Evolutionary conservation across 208 protist species (phyloP), one percentile per base, ranked within the genome.

Genomic region (Wallacemonas sp.): DNA sequence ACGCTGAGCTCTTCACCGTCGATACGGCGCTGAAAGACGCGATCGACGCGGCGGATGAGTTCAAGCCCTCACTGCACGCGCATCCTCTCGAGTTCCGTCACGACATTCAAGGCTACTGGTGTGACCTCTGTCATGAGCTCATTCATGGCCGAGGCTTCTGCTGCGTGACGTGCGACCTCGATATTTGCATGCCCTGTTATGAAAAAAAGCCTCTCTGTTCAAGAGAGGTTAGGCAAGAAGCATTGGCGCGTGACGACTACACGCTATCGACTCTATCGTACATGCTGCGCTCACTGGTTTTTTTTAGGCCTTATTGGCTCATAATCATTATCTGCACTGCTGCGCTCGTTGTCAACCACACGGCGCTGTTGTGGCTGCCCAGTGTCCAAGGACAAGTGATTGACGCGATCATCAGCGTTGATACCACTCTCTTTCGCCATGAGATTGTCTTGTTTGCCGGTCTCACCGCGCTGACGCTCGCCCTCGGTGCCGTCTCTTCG

Each of bases 161-260:
- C 32, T 58, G 52, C 17, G 52, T 41, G 30, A 39, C 27, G 4
- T 58, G 52, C 32, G n/a, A 21, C 52, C 39, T 41, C 52, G 52
- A 58, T 39, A 15, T 58, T n/a, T 58, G 52, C 52, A 39, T 58
- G 32, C n/a, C 6, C 6, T 58, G 52, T 19, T 58, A 58, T 19
- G 33, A 58, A 19, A 58, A 58, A n/a, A 58, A 58, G 30, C 52
- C 52, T 12, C 32, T 39, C 32, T 36, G 32, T n/a, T 27, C 27
- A 4, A 6, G 52, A 12, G 17, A 58, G 29, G 52, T 15, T 27
- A 26, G 52, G 3, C 27, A 4, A 2, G 61, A 10, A 24, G 38
- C 39, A 4, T 10, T 41, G 52, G 52, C 52, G 30, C 45, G 45
- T 9, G 6, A 19, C 22, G 45, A 53, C 26, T 53, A 53, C 26